Base-by-base conservation (phyloP, 306 rosid species). In the Vigna nakashimae region DNA sequence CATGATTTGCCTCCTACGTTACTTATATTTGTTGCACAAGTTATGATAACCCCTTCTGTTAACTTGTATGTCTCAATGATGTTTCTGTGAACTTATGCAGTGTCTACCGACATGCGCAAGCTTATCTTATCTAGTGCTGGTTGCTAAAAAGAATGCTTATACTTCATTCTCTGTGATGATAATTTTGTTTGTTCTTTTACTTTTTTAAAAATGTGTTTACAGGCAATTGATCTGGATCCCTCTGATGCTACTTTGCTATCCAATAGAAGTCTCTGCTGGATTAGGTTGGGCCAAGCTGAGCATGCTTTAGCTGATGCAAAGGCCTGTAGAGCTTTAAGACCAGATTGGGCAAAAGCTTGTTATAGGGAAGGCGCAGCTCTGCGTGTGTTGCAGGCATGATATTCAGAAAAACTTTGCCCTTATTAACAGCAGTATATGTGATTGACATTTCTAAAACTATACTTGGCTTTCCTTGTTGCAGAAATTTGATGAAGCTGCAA, bases 401-500 rank as follows among this genome's bases (percentile, higher is more conserved):
- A 22, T 65, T 46, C 51, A 32, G 22, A 71, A 80, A 74, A 56
- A 67, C 36, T 30, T 77, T 55, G 17, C 48, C 64, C 45, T 51
- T 73, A 68, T 70, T 77, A n/a, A 40, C 65, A 57, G 73, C 22
- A 32, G 9, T n/a, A 34, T 56, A 46, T 20, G 15, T 82, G 42
- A 38, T 80, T 56, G 58, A n/a, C 51, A 9, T 28, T 76, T 49
- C 65, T 71, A 12, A 89, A 53, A 55, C 68, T 71, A 49, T 38
- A 15, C 34, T 74, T 73, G 52, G 34, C 36, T 83, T 38, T 52
- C 46, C 18, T 34, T 68, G 50, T 79, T 86, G 88, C 92, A 95
- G 98, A 92, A 84, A 76, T 92, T 91, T 74, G 98, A 92, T 65
- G 99, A 95, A 86, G 99, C 99, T 49, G 99, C 99, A 63, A 95